phyloP scores from a whole-genome alignment of 2,329 filamentous ascomycete genomes.

The Epichloe baconii region DNA sequence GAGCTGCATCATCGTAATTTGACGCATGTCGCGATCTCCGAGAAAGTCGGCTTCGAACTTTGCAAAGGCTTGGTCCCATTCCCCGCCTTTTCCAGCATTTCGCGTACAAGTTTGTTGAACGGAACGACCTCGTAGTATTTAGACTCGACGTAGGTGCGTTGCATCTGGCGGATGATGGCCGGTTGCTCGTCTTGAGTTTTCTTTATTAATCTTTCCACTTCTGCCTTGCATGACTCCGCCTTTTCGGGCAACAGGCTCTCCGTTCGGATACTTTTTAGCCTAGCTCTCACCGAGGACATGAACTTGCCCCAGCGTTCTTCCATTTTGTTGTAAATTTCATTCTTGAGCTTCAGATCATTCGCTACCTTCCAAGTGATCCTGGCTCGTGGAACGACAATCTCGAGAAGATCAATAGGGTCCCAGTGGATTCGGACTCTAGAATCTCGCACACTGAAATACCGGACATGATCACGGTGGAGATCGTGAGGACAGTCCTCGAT shows the following conservation, averaged over 20 bases:
- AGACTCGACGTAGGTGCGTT: conserved; percentile 83
- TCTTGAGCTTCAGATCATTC: conserved; percentile 82
- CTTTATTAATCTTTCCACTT: conserved; percentile 66
- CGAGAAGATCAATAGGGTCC: conserved; percentile 81
- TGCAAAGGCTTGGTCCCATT: conserved; percentile 83
- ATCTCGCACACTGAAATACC: conserved; percentile 83
- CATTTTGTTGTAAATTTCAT: conserved; percentile 72
- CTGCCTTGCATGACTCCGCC: conserved; percentile 63
- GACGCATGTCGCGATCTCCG: conserved; percentile 89
- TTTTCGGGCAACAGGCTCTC: conserved; percentile 86
- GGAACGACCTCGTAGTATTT: conserved; percentile 97
- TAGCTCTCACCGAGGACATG: conserved; percentile 71
- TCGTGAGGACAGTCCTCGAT: conserved; percentile 73
- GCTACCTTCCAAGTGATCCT: conserved; percentile 97
- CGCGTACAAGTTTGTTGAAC: conserved; percentile 74
- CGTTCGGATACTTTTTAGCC: conserved; percentile 78
- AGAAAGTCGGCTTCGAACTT: conserved; percentile 91
- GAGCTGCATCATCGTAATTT: conserved; percentile 81
- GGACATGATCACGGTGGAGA: conserved; percentile 79
- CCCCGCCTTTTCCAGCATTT: conserved; percentile 82
- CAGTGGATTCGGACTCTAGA: conserved; percentile 82
- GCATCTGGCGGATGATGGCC: conserved; percentile 60
- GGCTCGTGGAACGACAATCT: conserved; percentile 83
- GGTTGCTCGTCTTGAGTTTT: conserved; percentile 76
- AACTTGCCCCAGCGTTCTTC: conserved; percentile 77